Conservation (phyloP, 2,329 filamentous ascomycete genomes). For the Colletotrichum scovillei region DNA sequence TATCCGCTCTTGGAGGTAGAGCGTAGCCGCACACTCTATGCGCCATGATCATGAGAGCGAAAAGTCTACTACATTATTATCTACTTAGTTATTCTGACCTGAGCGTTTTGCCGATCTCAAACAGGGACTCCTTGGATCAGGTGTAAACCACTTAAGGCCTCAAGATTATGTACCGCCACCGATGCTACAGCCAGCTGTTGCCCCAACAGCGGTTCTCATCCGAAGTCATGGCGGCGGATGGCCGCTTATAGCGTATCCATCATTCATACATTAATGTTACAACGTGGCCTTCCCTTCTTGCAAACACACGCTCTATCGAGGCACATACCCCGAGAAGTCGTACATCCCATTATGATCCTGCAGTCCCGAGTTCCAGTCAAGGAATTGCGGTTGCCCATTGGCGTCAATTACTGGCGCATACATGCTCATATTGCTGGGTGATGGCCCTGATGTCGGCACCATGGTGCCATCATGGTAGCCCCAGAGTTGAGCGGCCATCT, state of each 20-base stretch:
- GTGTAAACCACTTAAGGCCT: neutral
- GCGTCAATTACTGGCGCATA: neutral
- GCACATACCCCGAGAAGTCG: slow-evolving; percentile 27
- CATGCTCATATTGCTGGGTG: slow-evolving; percentile 12
- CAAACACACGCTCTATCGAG: neutral
- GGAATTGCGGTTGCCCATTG: slow-evolving; percentile 4
- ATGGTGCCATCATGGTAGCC: slow-evolving; percentile 2
- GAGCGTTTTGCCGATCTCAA: neutral
- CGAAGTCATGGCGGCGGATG: neutral
- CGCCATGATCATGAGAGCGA: neutral
- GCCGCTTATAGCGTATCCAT: neutral
- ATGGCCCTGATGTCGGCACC: neutral
- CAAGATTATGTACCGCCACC: neutral
- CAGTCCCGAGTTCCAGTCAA: slow-evolving; percentile 15
- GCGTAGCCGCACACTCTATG: neutral
- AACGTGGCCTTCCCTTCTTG: neutral
- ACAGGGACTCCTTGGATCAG: neutral
- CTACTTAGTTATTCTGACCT: too few relatives aligned
- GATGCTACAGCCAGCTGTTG: neutral
- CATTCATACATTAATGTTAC: slow-evolving; percentile 3
- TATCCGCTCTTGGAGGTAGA: too few relatives aligned
- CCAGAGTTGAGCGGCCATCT: slow-evolving; percentile 29
- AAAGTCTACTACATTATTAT: neutral
- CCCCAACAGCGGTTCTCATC: neutral
- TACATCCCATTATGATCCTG: slow-evolving; percentile 26